Percentiles rank a stretch among this genome's conserved stretches.
Conservation (phyloP, 768 basidiomycete genomes). For the Paxillus rubicundulus region DNA sequence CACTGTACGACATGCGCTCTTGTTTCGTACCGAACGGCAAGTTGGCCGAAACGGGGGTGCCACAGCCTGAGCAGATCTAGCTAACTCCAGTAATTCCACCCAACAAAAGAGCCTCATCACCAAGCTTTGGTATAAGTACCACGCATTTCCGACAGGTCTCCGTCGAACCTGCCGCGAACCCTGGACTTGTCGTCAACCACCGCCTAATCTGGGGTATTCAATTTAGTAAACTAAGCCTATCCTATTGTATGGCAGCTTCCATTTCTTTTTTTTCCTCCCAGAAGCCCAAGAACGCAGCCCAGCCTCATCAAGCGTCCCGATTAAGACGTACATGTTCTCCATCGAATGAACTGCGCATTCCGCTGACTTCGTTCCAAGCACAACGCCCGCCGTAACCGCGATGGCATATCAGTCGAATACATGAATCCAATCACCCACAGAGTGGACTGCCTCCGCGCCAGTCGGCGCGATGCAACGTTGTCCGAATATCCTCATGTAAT, state of each 20-base stretch:
- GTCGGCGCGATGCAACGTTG: constrained; percentile 21
- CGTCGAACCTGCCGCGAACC: constrained; percentile 13
- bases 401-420: constrained; percentile 5
- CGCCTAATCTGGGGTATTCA: constrained; percentile 17
- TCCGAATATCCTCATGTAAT: constrained; percentile 5
- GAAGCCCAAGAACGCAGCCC: constrained; percentile 21
- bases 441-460: constrained; percentile 17
- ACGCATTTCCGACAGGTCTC: constrained; percentile 8
- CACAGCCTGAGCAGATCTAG: no score
- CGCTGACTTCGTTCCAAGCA: constrained; percentile 22
- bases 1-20: not conserved
- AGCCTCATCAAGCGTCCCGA: constrained; percentile 9
- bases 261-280: constrained; percentile 24
- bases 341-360: constrained; percentile 5
- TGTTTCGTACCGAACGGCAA: not conserved
- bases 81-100: not conserved
- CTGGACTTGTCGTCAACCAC: constrained; percentile 8
- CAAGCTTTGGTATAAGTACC: not conserved
- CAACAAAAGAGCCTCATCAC: not conserved
- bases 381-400: constrained; percentile 18
- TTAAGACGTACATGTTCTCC: constrained; percentile 10
- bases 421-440: constrained; percentile 18
- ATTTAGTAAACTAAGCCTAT: constrained; percentile 21
- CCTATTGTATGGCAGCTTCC: constrained; percentile 20
- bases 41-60: not conserved